Conservation (phyloP, 2,329 filamentous ascomycete species). For the Ophiostoma sp. region DNA sequence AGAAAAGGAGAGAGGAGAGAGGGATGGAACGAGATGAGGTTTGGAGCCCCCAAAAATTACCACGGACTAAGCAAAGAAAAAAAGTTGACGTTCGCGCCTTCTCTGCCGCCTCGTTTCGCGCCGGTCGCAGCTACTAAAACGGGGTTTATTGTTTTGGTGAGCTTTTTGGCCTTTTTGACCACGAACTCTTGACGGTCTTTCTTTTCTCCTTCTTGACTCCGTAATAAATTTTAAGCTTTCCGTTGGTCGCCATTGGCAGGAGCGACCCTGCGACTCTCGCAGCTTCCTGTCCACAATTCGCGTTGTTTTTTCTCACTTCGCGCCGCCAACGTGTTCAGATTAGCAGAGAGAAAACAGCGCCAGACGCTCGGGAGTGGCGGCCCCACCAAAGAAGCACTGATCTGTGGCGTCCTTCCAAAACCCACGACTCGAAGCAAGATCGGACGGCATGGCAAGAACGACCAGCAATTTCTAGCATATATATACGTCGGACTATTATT, state of each 20-base stretch:
- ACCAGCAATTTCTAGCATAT: background rate
- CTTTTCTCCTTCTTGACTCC: background rate
- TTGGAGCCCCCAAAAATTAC: slow-evolving; percentile 10
- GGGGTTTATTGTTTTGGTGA: background rate
- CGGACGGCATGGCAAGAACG: background rate
- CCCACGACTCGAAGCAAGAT: background rate
- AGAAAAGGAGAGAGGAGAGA: slow-evolving; percentile 10
- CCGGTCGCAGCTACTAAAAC: slow-evolving; percentile 15
- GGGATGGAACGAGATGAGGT: slow-evolving; percentile 8
- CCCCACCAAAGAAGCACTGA: slow-evolving; percentile 12
- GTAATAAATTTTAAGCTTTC: slow-evolving; percentile 7
- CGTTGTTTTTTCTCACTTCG: background rate
- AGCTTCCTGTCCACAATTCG: slow-evolving; percentile 4
- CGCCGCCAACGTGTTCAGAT: slow-evolving; percentile 2
- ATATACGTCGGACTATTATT: background rate
- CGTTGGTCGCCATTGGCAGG: slow-evolving; percentile 1
- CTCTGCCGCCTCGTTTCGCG: background rate
- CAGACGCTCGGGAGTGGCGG: slow-evolving; percentile 10
- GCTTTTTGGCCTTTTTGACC: background rate
- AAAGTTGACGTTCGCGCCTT: slow-evolving; percentile 18
- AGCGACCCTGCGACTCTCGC: background rate
- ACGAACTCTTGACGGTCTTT: background rate
- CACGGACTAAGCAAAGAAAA: slow-evolving; percentile 15
- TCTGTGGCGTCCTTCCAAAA: background rate
- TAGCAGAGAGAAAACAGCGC: background rate